Percentiles rank a stretch among this genome's conserved stretches.
phyloP scores from a whole-genome alignment of 1,284 basidiomycete species.

The Cystobasidium slooffiae region DNA sequence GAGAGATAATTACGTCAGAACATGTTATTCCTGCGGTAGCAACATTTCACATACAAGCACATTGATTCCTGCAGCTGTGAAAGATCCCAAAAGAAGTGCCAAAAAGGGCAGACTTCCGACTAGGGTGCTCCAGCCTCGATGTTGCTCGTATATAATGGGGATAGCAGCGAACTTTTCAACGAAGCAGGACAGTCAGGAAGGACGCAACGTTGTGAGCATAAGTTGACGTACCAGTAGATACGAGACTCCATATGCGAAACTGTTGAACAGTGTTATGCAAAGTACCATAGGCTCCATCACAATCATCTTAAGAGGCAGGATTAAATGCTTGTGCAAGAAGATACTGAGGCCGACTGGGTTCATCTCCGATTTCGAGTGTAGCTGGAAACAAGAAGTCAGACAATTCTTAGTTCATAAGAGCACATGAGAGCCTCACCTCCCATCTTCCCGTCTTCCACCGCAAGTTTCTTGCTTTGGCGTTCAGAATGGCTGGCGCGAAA shows the following conservation, averaged over 20 bases:
- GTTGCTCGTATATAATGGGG: slow-evolving; percentile 55
- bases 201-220: background rate
- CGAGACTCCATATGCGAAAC: slow-evolving; percentile 49
- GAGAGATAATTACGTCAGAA: background rate
- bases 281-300: slow-evolving; percentile 55
- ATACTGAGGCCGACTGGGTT: slow-evolving; percentile 51
- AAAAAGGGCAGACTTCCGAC: slow-evolving; percentile 56
- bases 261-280: slow-evolving; percentile 51
- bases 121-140: slow-evolving; percentile 55
- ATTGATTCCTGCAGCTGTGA: slow-evolving; percentile 55
- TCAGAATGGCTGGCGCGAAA: slow-evolving; percentile 53
- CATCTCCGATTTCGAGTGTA: slow-evolving; percentile 51
- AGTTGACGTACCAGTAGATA: slow-evolving; percentile 35
- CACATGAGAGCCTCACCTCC: slow-evolving; percentile 47
- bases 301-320: slow-evolving; percentile 55
- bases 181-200: slow-evolving; percentile 30
- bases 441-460: slow-evolving; percentile 60
- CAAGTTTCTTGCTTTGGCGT: slow-evolving; percentile 56
- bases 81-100: slow-evolving; percentile 55
- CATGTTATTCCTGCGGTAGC: no score
- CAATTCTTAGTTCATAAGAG: background rate
- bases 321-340: slow-evolving; percentile 55
- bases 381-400: background rate
- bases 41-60: slow-evolving; percentile 25
- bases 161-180: slow-evolving; percentile 56